Conservation (phyloP, 139 green algal genomes). For the Chlorella sp. region DNA sequence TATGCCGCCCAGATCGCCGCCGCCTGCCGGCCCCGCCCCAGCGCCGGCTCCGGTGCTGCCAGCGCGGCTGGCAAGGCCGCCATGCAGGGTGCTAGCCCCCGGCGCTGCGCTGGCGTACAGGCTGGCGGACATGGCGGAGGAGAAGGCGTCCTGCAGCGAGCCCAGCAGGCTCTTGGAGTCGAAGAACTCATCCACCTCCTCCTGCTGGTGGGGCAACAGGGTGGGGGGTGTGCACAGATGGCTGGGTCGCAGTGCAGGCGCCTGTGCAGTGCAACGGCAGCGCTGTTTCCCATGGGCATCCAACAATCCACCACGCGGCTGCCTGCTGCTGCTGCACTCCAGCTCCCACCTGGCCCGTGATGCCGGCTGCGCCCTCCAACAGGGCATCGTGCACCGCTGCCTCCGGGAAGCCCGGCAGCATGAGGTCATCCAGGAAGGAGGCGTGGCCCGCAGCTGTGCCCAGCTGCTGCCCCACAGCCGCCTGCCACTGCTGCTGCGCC, state of each 20-base stretch:
- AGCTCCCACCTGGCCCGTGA: slow-evolving; percentile 13
- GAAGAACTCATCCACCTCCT: slow-evolving; percentile 41
- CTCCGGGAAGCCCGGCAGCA: slow-evolving; percentile 61
- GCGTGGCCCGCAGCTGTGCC: neutral
- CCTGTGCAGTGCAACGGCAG: neutral
- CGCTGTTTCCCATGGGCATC: neutral
- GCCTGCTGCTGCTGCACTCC: neutral
- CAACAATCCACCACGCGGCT: neutral
- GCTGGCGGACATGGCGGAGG: slow-evolving; percentile 29
- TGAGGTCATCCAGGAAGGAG: slow-evolving; percentile 63
- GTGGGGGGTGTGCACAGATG: neutral
- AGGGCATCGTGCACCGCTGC: slow-evolving; percentile 56
- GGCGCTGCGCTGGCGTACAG: neutral
- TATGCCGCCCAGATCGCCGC: neutral
- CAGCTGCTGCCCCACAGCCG: neutral
- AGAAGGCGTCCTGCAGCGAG: slow-evolving; percentile 39
- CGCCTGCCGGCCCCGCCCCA: neutral
- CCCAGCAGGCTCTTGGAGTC: slow-evolving; percentile 45
- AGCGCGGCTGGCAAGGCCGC: neutral
- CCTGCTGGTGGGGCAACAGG: neutral
- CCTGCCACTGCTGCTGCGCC: neutral
- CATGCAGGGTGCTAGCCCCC: no score
- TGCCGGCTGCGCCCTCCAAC: neutral
- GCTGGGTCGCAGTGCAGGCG: no score
- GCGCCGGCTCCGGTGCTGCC: neutral